These are phyloP conservation scores for Ophiosphaerella korrae DNA, from an alignment of 2,329 filamentous ascomycete species.

Conservation along the genomic window DNA sequence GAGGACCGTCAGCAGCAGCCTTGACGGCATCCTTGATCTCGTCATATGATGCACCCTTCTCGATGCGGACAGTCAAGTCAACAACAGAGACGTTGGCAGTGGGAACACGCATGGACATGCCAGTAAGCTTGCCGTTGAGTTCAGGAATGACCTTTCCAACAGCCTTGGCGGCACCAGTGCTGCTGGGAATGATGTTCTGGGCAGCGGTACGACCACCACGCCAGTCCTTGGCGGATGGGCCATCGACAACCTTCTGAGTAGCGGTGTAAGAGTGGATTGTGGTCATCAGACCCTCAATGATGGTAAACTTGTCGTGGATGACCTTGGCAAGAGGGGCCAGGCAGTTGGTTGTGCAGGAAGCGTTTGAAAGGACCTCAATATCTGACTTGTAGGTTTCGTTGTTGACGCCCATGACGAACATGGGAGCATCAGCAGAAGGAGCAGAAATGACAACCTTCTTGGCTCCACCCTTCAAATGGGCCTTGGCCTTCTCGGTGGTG, in stretches of 20 bases:
- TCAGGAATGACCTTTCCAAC: slow-evolving; percentile 99
- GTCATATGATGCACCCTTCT: slow-evolving; percentile 87
- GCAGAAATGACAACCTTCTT: slow-evolving; percentile 92
- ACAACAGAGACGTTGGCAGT: slow-evolving; percentile 99
- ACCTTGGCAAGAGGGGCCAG: slow-evolving; percentile 99
- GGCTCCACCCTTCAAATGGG: slow-evolving; percentile 93
- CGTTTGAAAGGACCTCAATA: slow-evolving; percentile 95
- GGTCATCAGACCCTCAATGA: slow-evolving; percentile 99
- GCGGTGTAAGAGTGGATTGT: slow-evolving; percentile 99
- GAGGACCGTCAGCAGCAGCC: slow-evolving; percentile 78
- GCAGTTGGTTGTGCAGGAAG: slow-evolving; percentile 99
- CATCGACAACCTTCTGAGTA: slow-evolving; percentile 99
- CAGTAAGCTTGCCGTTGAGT: slow-evolving; percentile 99
- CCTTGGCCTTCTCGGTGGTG: slow-evolving; percentile 92
- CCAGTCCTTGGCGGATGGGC: slow-evolving; percentile 98
- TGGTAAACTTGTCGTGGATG: slow-evolving; percentile 96
- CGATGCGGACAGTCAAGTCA: slow-evolving; percentile 90
- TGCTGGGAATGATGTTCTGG: slow-evolving; percentile 99
- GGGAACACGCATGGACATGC: slow-evolving; percentile 99
- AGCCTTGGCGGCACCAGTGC: slow-evolving; percentile 99
- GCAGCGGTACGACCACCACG: slow-evolving; percentile 97
- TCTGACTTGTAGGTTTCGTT: slow-evolving; percentile 89
- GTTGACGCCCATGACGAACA: slow-evolving; percentile 99
- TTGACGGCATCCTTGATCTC: slow-evolving; percentile 91
- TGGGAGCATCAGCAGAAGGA: slow-evolving; percentile 92